Conservation (phyloP, 306 rosid species). For the Oxytropis ochrocephala region DNA sequence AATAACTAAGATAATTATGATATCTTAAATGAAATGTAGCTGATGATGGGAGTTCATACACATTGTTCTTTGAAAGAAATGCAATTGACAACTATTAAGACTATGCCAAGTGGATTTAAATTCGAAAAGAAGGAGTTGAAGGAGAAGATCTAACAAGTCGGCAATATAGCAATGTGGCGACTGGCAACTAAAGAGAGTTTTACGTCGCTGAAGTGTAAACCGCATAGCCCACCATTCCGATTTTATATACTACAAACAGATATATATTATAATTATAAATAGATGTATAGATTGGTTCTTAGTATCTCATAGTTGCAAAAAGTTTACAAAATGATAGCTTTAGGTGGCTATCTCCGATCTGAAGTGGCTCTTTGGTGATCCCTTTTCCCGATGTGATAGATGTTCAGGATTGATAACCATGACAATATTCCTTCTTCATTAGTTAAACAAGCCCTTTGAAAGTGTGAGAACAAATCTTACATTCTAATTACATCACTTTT, state of each 20-base stretch:
- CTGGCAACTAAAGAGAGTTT: not conserved
- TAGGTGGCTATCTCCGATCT: constrained; percentile 11
- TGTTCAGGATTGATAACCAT: not conserved
- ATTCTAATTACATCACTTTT: constrained; percentile 1
- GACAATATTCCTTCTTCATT: constrained; percentile 12
- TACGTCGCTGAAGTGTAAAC: not conserved
- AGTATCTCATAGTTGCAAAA: not conserved
- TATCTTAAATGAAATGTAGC: not conserved
- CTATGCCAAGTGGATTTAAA: not conserved
- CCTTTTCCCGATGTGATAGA: not conserved
- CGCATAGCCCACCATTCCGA: not conserved
- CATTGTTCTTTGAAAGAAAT: not conserved
- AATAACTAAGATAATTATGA: not conserved
- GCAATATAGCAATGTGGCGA: not conserved
- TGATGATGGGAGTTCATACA: too few species aligned
- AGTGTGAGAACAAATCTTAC: constrained; percentile 11
- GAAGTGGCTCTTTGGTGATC: constrained; percentile 14
- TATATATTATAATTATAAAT: not conserved
- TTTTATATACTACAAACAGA: not conserved
- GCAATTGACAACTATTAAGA: not conserved
- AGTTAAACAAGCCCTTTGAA: constrained; percentile 1
- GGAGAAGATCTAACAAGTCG: not conserved
- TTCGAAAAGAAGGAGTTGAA: too few species aligned
- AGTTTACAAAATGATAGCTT: not conserved
- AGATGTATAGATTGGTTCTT: not conserved